Evolutionary conservation across 306 rosid species (phyloP).

Genomic region (Quercus engelmannii): DNA sequence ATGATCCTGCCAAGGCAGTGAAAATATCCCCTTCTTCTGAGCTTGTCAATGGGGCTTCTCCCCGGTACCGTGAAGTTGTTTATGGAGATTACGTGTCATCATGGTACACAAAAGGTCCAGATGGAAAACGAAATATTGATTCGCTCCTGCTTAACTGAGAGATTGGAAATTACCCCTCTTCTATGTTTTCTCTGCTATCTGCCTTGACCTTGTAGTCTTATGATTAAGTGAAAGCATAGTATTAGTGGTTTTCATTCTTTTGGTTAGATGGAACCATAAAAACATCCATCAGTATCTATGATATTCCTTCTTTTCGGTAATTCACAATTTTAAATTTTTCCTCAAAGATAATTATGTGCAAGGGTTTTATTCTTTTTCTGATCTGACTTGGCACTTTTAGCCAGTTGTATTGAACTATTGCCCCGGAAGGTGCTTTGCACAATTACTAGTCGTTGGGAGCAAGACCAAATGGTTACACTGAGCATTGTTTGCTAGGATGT

Average conservation of each 20-base stretch:
- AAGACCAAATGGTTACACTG: no score
- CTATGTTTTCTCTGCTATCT: background rate
- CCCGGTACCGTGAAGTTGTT: slow-evolving; percentile 55
- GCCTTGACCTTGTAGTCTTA: background rate
- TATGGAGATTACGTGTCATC: slow-evolving; percentile 72
- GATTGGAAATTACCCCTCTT: background rate
- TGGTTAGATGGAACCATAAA: background rate
- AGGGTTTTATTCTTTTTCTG: no score
- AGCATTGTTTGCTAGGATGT: no score
- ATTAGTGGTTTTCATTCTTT: background rate
- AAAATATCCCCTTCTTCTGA: slow-evolving; percentile 67
- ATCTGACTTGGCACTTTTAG: no score
- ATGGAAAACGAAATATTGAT: slow-evolving; percentile 75
- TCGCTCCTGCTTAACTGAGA: slow-evolving; percentile 44
- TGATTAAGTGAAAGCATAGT: background rate
- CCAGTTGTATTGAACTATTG: no score
- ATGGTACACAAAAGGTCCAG: slow-evolving; percentile 89
- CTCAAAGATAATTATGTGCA: no score
- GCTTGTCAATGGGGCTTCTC: slow-evolving; percentile 46
- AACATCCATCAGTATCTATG: no score
- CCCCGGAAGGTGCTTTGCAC: no score
- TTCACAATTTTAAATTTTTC: no score
- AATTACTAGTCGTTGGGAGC: no score
- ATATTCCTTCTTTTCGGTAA: no score
- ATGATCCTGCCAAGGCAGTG: slow-evolving; percentile 70